Percentiles rank a stretch among this genome's conserved stretches.
phyloP scores from a whole-genome alignment of 2,329 filamentous ascomycete genomes.

The Paraphoma sp. region DNA sequence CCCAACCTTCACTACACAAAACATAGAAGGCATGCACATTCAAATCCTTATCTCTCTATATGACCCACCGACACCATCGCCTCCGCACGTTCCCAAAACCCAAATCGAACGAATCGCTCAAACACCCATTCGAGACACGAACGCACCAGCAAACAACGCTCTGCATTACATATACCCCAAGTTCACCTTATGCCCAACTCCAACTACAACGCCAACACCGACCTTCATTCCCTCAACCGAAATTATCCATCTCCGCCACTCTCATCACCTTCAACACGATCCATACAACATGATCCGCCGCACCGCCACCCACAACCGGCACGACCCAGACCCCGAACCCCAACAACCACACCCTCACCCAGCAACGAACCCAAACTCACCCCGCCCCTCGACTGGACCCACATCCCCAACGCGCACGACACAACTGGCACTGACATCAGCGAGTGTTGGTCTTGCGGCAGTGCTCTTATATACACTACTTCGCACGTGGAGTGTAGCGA shows the following conservation, averaged over 20 bases:
- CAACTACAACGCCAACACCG: not conserved
- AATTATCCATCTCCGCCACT: not conserved
- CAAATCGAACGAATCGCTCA: not conserved
- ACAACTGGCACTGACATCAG: not conserved
- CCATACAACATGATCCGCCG: not conserved
- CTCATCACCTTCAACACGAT: not conserved
- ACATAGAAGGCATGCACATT: not conserved
- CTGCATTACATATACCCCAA: not conserved
- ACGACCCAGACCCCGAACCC: not conserved
- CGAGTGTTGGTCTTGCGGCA: slow-evolving; percentile 13
- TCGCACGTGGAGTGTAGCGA: slow-evolving; percentile 1
- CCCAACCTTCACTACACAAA: not conserved
- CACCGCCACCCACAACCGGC: not conserved
- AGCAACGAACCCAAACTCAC: not conserved
- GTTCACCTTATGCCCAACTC: not conserved
- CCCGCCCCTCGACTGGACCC: not conserved
- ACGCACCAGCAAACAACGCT: not conserved
- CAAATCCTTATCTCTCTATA: not conserved
- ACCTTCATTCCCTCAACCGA: not conserved
- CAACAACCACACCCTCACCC: not conserved
- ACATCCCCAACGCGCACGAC: not conserved
- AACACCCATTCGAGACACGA: not conserved
- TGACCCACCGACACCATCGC: not conserved
- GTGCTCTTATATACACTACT: not conserved
- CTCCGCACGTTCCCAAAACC: too few species aligned